Evolutionary conservation across 2,329 filamentous ascomycete genomes (phyloP), one percentile per base, ranked within the genome.

Genomic region (Aureobasidium sp.): DNA sequence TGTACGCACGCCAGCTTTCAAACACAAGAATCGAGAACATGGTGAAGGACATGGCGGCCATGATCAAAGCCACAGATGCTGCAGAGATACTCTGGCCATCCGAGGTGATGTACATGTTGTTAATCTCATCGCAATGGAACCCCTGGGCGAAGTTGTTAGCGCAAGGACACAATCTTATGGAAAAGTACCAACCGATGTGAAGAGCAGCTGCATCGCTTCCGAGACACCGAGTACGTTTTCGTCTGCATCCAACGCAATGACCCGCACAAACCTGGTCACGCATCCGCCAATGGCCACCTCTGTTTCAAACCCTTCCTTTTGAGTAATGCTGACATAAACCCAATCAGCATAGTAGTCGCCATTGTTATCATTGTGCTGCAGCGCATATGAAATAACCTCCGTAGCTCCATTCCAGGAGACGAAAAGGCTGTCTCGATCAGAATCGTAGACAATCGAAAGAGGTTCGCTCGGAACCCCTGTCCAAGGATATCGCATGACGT

Each of bases 321-420:
- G 46, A 1, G 57, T 63, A 13, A 52, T 65, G 10, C 55, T 36
- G 1, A 67, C 48, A 24, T 68, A 66, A 1, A 24, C 51, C 69
- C 69, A 70, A 10, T 52, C 61, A n/a, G 48, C 65, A 27, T 47
- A 37, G 29, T 51, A 32, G 44, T 6, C 48, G 1, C 5, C 37
- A 29, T 32, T 59, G 5, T 46, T 29, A 32, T 61, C 34, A 13
- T 59, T 64, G n/a, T 65, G 68, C 39, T 74, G 71, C 13, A 77
- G 64, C 12, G 75, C 70, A 82, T 82, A 81, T 10, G 63, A 69
- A 2, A 65, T 64, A 10, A 80, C 72, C 36, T 79, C 77, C 0
- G 79, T 81, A 0, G 78, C 78, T 13, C 78, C 78, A 65, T 81
- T 80, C 79, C 78, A 81, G 32, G 78, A 82, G 1, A 84, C 81